Conservation (phyloP, 1,284 basidiomycete genomes). For the Austroboletus niveus region DNA sequence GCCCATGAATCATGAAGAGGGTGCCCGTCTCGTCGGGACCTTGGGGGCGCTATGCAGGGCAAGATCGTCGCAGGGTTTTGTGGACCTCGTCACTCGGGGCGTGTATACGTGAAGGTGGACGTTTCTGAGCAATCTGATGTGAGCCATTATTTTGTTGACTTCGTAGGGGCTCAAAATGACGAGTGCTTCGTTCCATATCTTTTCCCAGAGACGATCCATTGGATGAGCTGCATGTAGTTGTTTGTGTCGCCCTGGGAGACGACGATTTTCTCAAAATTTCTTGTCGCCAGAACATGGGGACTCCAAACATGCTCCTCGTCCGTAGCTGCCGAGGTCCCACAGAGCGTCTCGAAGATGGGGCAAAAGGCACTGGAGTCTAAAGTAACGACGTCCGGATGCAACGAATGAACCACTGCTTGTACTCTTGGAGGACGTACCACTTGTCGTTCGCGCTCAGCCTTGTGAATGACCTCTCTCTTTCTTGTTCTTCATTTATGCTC, state of each 20-base stretch:
- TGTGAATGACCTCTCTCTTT: slow-evolving; percentile 44
- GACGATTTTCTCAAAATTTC: slow-evolving; percentile 28
- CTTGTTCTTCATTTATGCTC: slow-evolving; percentile 48
- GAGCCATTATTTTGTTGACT: slow-evolving; percentile 39
- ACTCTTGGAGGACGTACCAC: slow-evolving; percentile 33
- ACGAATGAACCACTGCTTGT: slow-evolving; percentile 19
- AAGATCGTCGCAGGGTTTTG: too few species aligned
- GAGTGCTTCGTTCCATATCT: slow-evolving; percentile 12
- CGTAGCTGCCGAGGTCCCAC: slow-evolving; percentile 7
- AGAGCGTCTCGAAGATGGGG: slow-evolving; percentile 14
- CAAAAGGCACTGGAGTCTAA: slow-evolving; percentile 18
- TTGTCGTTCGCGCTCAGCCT: slow-evolving; percentile 39
- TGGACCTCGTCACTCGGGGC: too few species aligned
- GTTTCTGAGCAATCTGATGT: too few species aligned
- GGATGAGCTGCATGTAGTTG: slow-evolving; percentile 42
- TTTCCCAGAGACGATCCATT: slow-evolving; percentile 41
- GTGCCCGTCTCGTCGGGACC: not conserved
- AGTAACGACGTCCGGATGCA: not conserved
- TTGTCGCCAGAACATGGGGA: slow-evolving; percentile 24
- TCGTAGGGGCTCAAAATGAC: slow-evolving; percentile 50
- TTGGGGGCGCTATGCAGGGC: too few species aligned
- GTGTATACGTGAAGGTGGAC: too few species aligned
- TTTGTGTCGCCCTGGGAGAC: not conserved
- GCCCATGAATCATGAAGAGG: too few species aligned
- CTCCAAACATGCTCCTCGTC: slow-evolving; percentile 22